phyloP scores from a whole-genome alignment of 1,284 basidiomycete species.

The Cryptococcus sp. region DNA sequence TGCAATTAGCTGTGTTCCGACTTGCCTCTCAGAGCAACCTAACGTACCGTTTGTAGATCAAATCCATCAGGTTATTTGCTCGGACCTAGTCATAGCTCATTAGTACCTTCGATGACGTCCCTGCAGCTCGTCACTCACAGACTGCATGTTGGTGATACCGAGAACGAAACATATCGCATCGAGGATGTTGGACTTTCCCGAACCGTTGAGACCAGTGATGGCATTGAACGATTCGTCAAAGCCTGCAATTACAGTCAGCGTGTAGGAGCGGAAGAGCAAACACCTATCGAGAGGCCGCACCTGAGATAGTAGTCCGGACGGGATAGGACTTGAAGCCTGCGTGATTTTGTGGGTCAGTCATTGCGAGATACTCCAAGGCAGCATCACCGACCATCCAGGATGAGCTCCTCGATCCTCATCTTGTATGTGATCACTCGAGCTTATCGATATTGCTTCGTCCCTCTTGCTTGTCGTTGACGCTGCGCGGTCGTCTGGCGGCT shows the following conservation, averaged over 20 bases:
- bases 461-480: too few species aligned
- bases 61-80: conserved; percentile 92
- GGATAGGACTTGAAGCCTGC: conserved; percentile 96
- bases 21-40: background rate
- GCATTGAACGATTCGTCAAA: conserved; percentile 98
- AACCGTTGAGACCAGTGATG: conserved; percentile 90
- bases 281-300: conserved; percentile 20
- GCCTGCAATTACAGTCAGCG: conserved; percentile 54
- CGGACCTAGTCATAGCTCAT: conserved; percentile 66
- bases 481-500: too few species aligned
- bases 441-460: too few species aligned
- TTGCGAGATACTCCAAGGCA: background rate
- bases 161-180: conserved; percentile 97
- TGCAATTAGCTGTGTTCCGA: background rate
- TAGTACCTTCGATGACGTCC: conserved; percentile 7
- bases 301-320: conserved; percentile 84
- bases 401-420: conserved; percentile 80
- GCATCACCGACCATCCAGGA: conserved; percentile 64
- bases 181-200: conserved; percentile 94
- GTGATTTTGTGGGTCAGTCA: background rate
- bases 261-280: background rate
- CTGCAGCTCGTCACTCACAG: conserved; percentile 56
- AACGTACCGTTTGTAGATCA: conserved; percentile 63
- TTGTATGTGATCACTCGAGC: conserved; percentile 8
- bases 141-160: conserved; percentile 91